Evolutionary conservation across 306 rosid genomes (phyloP).

Genomic region (Corylus avellana): DNA sequence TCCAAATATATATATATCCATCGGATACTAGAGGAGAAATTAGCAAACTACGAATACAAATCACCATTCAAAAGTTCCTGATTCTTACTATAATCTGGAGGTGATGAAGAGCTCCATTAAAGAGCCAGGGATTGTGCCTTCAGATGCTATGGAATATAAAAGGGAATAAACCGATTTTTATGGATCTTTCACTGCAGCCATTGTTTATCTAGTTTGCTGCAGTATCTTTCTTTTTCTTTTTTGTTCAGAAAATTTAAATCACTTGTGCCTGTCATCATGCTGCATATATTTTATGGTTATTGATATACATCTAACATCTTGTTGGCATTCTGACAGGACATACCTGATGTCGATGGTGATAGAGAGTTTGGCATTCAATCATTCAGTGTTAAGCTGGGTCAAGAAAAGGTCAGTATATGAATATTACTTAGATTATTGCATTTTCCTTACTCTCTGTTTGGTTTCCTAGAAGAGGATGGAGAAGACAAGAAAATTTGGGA

Average conservation of each 20-base stretch:
- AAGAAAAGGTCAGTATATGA: slow-evolving; percentile 15
- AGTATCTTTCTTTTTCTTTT: background rate
- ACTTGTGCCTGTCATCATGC: background rate
- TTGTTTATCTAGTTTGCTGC: background rate
- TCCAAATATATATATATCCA: too few species aligned
- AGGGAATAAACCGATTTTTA: background rate
- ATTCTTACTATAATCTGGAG: too few species aligned
- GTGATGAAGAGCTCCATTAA: too few species aligned
- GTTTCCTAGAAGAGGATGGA: background rate
- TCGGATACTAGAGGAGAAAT: too few species aligned
- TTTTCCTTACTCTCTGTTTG: background rate
- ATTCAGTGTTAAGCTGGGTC: slow-evolving; percentile 28
- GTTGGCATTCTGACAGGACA: slow-evolving; percentile 17
- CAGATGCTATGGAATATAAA: background rate
- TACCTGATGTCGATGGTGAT: slow-evolving; percentile 37
- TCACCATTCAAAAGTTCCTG: too few species aligned
- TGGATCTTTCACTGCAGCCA: background rate
- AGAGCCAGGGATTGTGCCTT: background rate
- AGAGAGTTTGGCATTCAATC: slow-evolving; percentile 27
- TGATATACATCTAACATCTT: background rate
- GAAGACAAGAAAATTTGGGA: background rate
- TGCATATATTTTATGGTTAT: background rate
- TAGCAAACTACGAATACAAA: too few species aligned
- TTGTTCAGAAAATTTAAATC: background rate
- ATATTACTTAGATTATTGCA: background rate